Evolutionary conservation across 2,329 filamentous ascomycete species (phyloP).

Genomic region (Botryotinia globosa): DNA sequence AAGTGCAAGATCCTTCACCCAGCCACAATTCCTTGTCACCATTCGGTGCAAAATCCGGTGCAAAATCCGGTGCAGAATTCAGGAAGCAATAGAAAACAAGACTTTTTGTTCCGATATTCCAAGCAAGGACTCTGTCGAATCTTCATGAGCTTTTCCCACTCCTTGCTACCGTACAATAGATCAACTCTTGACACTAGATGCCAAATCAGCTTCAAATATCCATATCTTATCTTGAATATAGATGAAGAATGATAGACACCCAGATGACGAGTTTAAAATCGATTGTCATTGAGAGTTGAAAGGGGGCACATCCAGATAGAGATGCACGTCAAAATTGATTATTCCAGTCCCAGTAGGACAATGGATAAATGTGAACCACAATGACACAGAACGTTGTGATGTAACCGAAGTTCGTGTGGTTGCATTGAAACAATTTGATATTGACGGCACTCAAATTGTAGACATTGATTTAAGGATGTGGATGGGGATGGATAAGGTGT

Average conservation of each 20-base stretch:
- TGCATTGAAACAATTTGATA: not conserved
- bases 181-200: fast-evolving
- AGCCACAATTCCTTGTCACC: no score
- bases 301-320: not conserved
- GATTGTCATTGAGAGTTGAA: fast-evolving
- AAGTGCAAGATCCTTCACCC: no score
- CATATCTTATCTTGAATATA: not conserved
- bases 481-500: not conserved
- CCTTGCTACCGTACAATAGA: not conserved
- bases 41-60: no score
- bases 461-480: not conserved
- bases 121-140: no score
- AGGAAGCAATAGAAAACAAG: no score
- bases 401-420: not conserved
- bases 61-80: no score
- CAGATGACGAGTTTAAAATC: not conserved
- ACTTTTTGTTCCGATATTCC: no score
- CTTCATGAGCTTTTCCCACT: not conserved
- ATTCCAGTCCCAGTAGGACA: not conserved
- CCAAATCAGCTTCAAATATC: not conserved
- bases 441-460: no score
- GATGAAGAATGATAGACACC: not conserved
- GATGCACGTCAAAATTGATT: not conserved
- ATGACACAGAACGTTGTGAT: not conserved
- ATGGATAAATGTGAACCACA: no score